phyloP scores from a whole-genome alignment of 305 asterid genomes.

The Solanum hybrid region DNA sequence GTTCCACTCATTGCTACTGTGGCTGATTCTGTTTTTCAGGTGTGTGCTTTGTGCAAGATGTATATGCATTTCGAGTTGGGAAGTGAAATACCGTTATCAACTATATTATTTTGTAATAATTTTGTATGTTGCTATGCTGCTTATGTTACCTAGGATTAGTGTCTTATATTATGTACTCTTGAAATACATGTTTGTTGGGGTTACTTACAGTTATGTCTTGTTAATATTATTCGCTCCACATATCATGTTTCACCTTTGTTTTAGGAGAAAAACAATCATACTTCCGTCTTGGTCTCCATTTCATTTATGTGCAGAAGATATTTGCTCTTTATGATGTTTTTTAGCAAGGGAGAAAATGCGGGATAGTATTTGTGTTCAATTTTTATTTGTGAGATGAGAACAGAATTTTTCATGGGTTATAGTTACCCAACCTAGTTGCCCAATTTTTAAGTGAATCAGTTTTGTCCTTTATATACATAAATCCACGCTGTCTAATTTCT shows the following conservation, averaged over 20 bases:
- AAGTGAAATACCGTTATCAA: neutral
- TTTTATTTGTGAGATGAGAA: neutral
- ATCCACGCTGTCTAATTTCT: neutral
- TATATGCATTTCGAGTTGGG: neutral
- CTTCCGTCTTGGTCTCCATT: neutral
- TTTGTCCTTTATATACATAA: neutral
- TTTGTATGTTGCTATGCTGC: neutral
- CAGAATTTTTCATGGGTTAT: neutral
- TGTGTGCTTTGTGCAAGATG: constrained; percentile 18
- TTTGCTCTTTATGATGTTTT: neutral
- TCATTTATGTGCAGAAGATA: neutral
- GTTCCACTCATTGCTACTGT: constrained; percentile 35
- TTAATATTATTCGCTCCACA: neutral
- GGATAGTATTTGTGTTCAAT: neutral
- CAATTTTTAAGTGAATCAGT: neutral
- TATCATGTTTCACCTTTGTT: neutral
- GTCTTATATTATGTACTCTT: neutral
- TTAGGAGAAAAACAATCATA: neutral
- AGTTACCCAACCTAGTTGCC: neutral
- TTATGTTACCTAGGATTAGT: neutral
- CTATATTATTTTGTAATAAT: neutral
- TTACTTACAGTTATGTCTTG: neutral
- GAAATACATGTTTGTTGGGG: neutral
- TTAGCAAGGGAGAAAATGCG: neutral
- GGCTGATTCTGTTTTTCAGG: constrained; percentile 75